phyloP scores from a whole-genome alignment of 495 filamentous ascomycete species.

The Corynascus novoguineensis region DNA sequence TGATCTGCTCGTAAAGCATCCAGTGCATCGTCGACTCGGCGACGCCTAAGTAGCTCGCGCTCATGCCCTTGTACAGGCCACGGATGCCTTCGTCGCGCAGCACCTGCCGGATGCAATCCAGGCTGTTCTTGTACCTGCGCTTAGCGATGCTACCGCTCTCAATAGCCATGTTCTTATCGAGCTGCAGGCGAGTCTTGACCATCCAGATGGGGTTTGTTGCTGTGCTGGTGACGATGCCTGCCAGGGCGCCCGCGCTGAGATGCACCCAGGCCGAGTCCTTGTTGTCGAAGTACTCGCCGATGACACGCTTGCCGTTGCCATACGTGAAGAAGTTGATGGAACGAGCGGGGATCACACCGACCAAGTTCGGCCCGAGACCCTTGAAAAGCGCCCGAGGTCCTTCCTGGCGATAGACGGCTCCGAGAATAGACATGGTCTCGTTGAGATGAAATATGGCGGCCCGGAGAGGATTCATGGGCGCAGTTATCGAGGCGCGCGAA shows the following conservation, averaged over 20 bases:
- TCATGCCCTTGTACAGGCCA: conserved; percentile 79
- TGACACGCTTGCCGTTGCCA: conserved; percentile 77
- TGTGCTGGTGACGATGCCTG: conserved; percentile 75
- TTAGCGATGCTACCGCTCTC: conserved; percentile 42
- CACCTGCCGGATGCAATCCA: conserved; percentile 74
- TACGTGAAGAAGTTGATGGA: conserved; percentile 87
- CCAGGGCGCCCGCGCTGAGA: conserved; percentile 62
- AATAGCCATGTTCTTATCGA: conserved; percentile 62
- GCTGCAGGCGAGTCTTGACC: conserved; percentile 81
- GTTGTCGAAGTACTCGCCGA: conserved; percentile 58
- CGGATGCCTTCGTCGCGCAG: conserved; percentile 67
- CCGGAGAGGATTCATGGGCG: conserved; percentile 41
- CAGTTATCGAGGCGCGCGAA: conserved; percentile 37
- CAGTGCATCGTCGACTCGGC: conserved; percentile 82
- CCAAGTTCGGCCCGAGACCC: conserved; percentile 78
- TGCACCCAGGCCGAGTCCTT: conserved; percentile 67
- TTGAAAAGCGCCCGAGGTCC: conserved; percentile 84
- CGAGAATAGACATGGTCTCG: conserved; percentile 77
- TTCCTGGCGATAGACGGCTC: conserved; percentile 67
- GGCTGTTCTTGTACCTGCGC: conserved; percentile 72
- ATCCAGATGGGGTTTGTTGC: conserved; percentile 93
- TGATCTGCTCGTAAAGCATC: conserved; percentile 83
- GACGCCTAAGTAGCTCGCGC: conserved; percentile 80
- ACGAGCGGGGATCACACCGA: conserved; percentile 80
- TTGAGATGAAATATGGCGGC: conserved; percentile 56